phyloP scores from a whole-genome alignment of 352 stramenopile species.

The Pseudoperonospora humuli region DNA sequence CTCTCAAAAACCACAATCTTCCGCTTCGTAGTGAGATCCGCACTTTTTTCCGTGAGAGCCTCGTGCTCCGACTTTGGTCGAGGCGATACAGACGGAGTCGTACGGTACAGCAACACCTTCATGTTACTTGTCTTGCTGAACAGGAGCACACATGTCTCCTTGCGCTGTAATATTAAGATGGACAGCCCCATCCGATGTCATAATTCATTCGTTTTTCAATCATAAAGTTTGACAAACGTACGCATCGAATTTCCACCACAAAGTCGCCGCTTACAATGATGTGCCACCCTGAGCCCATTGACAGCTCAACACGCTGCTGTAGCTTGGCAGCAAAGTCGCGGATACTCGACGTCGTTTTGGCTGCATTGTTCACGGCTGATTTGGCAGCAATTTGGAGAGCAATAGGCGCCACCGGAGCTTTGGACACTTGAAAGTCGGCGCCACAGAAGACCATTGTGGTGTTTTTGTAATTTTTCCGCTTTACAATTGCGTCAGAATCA shows the following conservation, averaged over 20 bases:
- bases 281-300: slow-evolving; percentile 58
- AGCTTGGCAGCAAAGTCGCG: slow-evolving; percentile 45
- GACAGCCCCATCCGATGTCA: neutral
- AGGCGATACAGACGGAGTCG: slow-evolving; percentile 30
- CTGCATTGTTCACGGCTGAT: slow-evolving; percentile 44
- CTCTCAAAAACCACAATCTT: slow-evolving; percentile 47
- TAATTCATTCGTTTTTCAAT: neutral
- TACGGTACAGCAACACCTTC: slow-evolving; percentile 71
- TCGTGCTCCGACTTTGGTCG: slow-evolving; percentile 30
- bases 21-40: slow-evolving; percentile 15
- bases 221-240: slow-evolving; percentile 18
- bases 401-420: slow-evolving; percentile 35
- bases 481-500: too few species aligned
- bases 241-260: slow-evolving; percentile 69
- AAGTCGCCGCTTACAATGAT: slow-evolving; percentile 61
- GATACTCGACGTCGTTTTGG: slow-evolving; percentile 46
- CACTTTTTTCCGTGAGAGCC: slow-evolving; percentile 7
- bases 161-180: slow-evolving; percentile 32
- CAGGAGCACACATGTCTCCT: slow-evolving; percentile 57
- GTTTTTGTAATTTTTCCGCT: slow-evolving; percentile 6
- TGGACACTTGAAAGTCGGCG: slow-evolving; percentile 57
- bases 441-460: slow-evolving; percentile 38
- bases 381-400: slow-evolving; percentile 34
- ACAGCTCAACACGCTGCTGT: slow-evolving; percentile 32
- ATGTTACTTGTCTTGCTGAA: slow-evolving; percentile 51